Percentiles rank a stretch among this genome's conserved stretches.
Evolutionary conservation across 2,329 filamentous ascomycete species (phyloP).

Genomic region (Diaporthe citri): DNA sequence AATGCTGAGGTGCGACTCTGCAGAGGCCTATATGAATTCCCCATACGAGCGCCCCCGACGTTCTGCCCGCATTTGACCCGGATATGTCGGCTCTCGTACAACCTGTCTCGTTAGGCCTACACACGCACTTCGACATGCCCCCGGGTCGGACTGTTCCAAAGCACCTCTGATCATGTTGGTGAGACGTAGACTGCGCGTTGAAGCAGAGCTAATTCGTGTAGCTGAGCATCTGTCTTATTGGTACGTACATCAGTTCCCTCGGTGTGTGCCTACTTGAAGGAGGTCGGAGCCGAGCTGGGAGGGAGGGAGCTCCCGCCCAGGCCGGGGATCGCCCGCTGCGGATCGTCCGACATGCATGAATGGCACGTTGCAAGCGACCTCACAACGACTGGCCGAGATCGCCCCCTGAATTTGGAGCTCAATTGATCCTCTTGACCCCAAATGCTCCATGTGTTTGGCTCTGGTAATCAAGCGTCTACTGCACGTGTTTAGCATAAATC

Average conservation of each 20-base stretch:
- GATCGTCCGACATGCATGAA: slow-evolving; percentile 22
- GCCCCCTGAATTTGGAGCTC: background rate
- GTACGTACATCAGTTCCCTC: background rate
- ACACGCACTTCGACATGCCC: background rate
- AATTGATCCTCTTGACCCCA: too few relatives aligned
- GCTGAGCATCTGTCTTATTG: background rate
- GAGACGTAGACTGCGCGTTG: background rate
- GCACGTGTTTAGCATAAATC: background rate
- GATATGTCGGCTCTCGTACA: slow-evolving; percentile 15
- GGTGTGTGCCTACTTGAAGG: background rate
- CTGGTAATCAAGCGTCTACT: background rate
- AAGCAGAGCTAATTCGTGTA: background rate
- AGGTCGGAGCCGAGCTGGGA: background rate
- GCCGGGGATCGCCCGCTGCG: slow-evolving; percentile 19
- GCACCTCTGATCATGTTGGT: background rate
- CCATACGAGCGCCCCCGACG: background rate
- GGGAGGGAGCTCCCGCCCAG: background rate
- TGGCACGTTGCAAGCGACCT: slow-evolving; percentile 17
- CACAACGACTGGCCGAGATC: background rate
- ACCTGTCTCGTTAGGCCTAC: background rate
- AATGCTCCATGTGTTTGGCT: too few relatives aligned
- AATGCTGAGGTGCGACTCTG: background rate
- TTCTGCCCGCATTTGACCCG: background rate
- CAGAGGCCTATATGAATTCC: background rate
- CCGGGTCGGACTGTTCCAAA: background rate